A percentile compares a stretch with the other conserved stretches of the same genome.
Conservation (phyloP, 2,329 filamentous ascomycete species). For the Rugonectria rugulosa region DNA sequence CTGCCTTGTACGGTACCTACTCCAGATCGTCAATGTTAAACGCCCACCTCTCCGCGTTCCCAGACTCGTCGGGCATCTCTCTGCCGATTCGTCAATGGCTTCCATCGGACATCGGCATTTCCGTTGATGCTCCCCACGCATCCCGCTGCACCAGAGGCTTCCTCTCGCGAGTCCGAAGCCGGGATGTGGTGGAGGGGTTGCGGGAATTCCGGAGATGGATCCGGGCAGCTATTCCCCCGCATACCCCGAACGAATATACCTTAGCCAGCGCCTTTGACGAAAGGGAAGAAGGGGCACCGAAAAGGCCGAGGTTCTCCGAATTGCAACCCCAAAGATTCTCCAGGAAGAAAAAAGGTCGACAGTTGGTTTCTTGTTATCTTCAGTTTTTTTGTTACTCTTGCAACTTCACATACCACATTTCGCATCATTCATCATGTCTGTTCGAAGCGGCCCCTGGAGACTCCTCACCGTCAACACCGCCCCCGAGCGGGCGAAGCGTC, state of each 20-base stretch:
- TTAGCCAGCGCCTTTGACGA: neutral
- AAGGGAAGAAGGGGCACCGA: neutral
- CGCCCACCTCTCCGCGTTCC: neutral
- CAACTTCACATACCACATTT: neutral
- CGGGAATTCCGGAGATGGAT: slow-evolving; percentile 21
- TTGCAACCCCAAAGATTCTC: slow-evolving; percentile 1
- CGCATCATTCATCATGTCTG: slow-evolving; percentile 9
- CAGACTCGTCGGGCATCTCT: neutral
- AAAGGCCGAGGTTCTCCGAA: slow-evolving; percentile 14
- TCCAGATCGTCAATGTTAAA: neutral
- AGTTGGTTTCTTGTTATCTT: neutral
- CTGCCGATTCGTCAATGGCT: slow-evolving; percentile 9
- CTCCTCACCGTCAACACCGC: slow-evolving; percentile 74
- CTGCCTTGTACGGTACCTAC: no score
- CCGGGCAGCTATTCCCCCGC: slow-evolving; percentile 15
- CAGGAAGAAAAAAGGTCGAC: neutral
- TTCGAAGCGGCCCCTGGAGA: slow-evolving; percentile 59
- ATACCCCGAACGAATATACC: slow-evolving; percentile 1
- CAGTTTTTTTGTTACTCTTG: neutral
- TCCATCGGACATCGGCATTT: slow-evolving; percentile 11
- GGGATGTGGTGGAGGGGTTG: slow-evolving; percentile 9
- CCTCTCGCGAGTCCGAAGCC: slow-evolving; percentile 2
- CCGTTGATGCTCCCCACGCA: neutral
- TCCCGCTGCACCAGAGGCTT: neutral
- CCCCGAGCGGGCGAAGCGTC: slow-evolving; percentile 67